A percentile compares a stretch with the other conserved stretches of the same genome.
Evolutionary conservation across 306 rosid species (phyloP).

Genomic region (Cercis canadensis): DNA sequence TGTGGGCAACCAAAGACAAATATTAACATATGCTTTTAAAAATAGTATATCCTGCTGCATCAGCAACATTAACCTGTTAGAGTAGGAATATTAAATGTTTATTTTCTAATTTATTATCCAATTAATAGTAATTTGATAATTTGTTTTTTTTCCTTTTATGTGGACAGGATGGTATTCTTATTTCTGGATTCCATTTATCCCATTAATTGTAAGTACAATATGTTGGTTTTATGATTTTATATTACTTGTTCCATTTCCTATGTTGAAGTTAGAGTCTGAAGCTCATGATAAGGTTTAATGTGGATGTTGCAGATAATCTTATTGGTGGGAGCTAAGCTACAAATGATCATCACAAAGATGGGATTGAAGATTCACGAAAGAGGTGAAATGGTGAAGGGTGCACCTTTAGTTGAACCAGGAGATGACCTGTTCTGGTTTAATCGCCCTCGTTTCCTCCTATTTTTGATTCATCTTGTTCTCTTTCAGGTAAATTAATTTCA

Average conservation of each 20-base stretch:
- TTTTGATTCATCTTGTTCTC: conserved; percentile 69
- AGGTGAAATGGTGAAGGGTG: conserved; percentile 77
- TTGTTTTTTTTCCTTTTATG: not conserved
- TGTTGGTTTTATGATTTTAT: too few species aligned
- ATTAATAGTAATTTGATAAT: not conserved
- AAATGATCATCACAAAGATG: conserved; percentile 73
- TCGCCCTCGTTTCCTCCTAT: conserved; percentile 63
- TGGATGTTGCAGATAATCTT: conserved; percentile 63
- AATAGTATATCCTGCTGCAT: too few species aligned
- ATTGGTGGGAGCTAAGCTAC: conserved; percentile 78
- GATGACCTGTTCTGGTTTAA: conserved; percentile 90
- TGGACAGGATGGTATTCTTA: conserved; percentile 71
- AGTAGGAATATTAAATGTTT: not conserved
- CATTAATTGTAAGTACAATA: conserved; percentile 66
- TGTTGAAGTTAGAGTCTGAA: too few species aligned
- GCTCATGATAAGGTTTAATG: not conserved
- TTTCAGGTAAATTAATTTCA: conserved; percentile 59
- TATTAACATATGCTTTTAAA: too few species aligned
- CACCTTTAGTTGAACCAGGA: conserved; percentile 72
- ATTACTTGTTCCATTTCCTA: too few species aligned
- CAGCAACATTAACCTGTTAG: too few species aligned
- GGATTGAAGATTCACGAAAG: conserved; percentile 68
- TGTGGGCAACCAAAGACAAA: too few species aligned
- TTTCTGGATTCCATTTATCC: conserved; percentile 81
- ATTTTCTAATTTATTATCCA: not conserved